Evolutionary conservation across 176 grass and related monocot genomes (phyloP).

Genomic region (Alopecurus myosuroides): DNA sequence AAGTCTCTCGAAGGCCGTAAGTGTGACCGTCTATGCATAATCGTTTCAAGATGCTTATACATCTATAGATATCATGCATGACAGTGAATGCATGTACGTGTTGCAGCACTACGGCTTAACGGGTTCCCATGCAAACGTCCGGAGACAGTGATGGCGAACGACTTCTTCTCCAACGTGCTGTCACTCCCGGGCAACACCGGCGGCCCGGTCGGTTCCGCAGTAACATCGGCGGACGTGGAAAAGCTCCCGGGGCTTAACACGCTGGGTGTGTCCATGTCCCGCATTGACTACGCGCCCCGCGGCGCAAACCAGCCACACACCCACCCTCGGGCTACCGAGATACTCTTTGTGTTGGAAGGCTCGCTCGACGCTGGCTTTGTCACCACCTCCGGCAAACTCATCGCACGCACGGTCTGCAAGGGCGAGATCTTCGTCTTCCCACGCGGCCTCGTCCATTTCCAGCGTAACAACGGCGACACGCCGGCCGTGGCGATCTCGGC

Average conservation of each 20-base stretch:
- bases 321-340: slow-evolving; percentile 46
- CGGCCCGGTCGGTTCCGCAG: background rate
- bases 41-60: too few species aligned
- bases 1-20: slow-evolving; percentile 10
- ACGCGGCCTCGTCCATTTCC: slow-evolving; percentile 33
- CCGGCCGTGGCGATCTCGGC: too few species aligned
- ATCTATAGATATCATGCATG: background rate
- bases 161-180: slow-evolving; percentile 40
- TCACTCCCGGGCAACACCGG: background rate
- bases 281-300: slow-evolving; percentile 33
- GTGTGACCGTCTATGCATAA: too few species aligned
- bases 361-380: slow-evolving; percentile 36
- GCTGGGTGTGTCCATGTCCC: slow-evolving; percentile 36
- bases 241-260: slow-evolving; percentile 42
- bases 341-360: slow-evolving; percentile 36
- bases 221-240: slow-evolving; percentile 14
- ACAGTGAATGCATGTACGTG: background rate
- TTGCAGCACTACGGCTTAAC: slow-evolving; percentile 32
- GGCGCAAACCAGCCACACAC: slow-evolving; percentile 38
- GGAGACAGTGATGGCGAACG: background rate
- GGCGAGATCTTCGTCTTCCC: slow-evolving; percentile 44
- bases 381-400: slow-evolving; percentile 3
- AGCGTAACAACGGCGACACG: background rate
- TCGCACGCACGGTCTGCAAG: slow-evolving; percentile 22
- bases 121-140: slow-evolving; percentile 34